Conservation (phyloP, 2,329 filamentous ascomycete genomes). For the Fusarium sp. region DNA sequence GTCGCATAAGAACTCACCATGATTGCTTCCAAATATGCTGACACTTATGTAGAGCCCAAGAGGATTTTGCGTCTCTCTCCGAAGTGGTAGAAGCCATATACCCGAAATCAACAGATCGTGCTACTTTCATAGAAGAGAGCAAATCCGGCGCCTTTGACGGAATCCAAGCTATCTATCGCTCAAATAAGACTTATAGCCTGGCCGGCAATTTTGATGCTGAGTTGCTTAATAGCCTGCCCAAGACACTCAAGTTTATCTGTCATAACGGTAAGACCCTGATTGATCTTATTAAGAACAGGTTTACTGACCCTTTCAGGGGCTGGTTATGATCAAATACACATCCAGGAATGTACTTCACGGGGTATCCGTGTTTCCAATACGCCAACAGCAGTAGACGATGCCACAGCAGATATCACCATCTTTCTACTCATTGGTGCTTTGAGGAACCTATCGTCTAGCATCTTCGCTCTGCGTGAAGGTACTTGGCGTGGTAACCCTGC, state of each 20-base stretch:
- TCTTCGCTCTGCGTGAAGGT: constrained; percentile 72
- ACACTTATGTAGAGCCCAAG: constrained; percentile 25
- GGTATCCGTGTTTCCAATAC: constrained; percentile 81
- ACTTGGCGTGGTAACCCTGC: constrained; percentile 72
- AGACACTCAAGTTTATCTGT: constrained; percentile 66
- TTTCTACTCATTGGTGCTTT: constrained; percentile 85
- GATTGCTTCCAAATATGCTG: neutral
- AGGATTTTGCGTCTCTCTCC: constrained; percentile 71
- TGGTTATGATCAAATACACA: constrained; percentile 86
- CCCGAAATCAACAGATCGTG: constrained; percentile 70
- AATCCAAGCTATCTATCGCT: constrained; percentile 74
- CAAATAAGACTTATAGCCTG: constrained; percentile 70
- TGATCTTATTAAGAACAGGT: neutral
- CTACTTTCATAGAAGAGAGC: constrained; percentile 76
- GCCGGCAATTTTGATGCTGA: constrained; percentile 79
- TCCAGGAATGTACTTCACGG: constrained; percentile 75
- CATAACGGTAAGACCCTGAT: constrained; percentile 64
- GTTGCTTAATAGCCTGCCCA: constrained; percentile 68
- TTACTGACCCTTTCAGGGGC: constrained; percentile 64
- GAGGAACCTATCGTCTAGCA: constrained; percentile 75
- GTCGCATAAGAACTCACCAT: constrained; percentile 20
- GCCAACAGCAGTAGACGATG: constrained; percentile 82
- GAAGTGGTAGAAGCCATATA: constrained; percentile 72
- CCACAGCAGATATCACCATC: constrained; percentile 83
- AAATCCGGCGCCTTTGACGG: constrained; percentile 73